These are phyloP conservation scores for Acanthamoeba royreba DNA, from an alignment of 208 protist genomes.

Conservation along the genomic window DNA sequence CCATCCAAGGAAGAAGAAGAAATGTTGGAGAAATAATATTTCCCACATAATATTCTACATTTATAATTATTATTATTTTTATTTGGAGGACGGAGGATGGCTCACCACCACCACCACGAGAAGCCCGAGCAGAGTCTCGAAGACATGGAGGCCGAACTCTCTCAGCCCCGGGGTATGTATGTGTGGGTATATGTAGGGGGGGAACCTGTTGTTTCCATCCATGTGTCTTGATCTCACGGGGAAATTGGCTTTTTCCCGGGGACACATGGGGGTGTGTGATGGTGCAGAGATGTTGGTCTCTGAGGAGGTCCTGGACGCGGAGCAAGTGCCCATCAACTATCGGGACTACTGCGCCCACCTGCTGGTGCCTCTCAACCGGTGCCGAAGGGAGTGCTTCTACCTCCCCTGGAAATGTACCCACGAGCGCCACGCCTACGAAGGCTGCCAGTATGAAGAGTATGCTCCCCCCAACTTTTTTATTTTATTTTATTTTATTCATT, in stretches of 20 bases:
- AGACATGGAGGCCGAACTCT: background rate
- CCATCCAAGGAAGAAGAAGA: background rate
- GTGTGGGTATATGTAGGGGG: too few relatives aligned
- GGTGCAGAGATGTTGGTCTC: constrained; percentile 45
- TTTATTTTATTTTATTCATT: background rate
- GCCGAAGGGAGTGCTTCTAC: constrained; percentile 59
- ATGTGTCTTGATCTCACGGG: background rate
- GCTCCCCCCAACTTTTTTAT: background rate
- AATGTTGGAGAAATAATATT: background rate
- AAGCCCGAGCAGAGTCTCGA: background rate
- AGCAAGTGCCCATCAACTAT: constrained; percentile 50
- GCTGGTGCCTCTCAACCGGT: constrained; percentile 70
- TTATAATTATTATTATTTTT: background rate
- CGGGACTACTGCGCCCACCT: constrained; percentile 75
- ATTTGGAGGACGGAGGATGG: background rate
- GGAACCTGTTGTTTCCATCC: too few relatives aligned
- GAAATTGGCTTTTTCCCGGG: background rate
- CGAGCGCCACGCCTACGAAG: constrained; percentile 69
- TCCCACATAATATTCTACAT: too few relatives aligned
- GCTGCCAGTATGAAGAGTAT: constrained; percentile 73
- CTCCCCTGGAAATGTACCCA: constrained; percentile 69
- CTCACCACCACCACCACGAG: background rate
- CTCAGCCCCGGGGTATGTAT: background rate
- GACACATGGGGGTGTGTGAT: background rate
- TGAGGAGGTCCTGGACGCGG: constrained; percentile 58